These are phyloP conservation scores for Ochromonas danica DNA, from an alignment of 108 stramenopile genomes.

Conservation along the genomic window DNA sequence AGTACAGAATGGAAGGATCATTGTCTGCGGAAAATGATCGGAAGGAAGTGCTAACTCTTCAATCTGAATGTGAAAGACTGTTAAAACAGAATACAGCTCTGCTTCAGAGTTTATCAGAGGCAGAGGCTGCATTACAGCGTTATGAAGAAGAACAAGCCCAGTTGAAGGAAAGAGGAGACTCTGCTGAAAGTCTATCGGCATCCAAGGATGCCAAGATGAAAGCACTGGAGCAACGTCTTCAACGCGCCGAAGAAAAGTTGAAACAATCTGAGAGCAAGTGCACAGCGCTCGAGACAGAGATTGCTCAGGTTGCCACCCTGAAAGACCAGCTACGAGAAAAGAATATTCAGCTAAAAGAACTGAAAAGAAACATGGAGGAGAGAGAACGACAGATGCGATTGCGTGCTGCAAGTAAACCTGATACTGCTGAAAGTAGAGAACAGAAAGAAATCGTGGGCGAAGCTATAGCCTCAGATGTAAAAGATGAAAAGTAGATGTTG, in stretches of 20 bases:
- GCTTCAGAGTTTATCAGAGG: neutral
- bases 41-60: neutral
- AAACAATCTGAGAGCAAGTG: neutral
- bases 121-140: neutral
- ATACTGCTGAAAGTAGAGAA: too few species aligned
- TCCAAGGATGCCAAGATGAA: neutral
- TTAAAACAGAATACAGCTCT: slow-evolving; percentile 20
- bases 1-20: neutral
- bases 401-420: too few species aligned
- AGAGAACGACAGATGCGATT: too few species aligned
- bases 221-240: neutral
- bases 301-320: neutral
- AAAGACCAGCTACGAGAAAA: slow-evolving; percentile 30
- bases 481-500: too few species aligned
- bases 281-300: neutral
- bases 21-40: neutral
- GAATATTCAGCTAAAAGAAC: neutral
- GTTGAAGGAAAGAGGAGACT: neutral
- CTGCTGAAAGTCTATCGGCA: neutral
- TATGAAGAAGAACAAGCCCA: neutral
- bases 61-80: neutral
- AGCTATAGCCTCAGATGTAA: too few species aligned
- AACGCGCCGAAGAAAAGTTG: neutral
- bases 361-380: slow-evolving; percentile 16
- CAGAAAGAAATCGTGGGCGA: too few species aligned